Evolutionary conservation across 2,329 filamentous ascomycete species (phyloP), one percentile per base, ranked within the genome.

Genomic region (Neonectria neomacrospora): DNA sequence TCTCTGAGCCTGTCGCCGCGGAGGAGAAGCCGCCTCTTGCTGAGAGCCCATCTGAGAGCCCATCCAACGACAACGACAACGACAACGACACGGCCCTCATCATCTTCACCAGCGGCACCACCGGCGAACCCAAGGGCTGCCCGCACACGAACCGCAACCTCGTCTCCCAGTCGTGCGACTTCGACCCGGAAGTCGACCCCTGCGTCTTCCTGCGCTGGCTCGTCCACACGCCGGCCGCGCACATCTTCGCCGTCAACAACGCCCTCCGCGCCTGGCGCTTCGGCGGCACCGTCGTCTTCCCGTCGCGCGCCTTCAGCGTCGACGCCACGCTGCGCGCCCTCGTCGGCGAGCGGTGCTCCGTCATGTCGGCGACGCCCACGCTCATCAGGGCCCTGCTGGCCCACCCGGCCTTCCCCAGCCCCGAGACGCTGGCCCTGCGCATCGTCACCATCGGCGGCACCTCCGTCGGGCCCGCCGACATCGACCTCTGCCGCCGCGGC

Each of bases 31-130:
- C 23, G 23, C 6, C 23, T 26, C 23, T 26, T 26, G 23, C 23
- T 26, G 23, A 26, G 23, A 26, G 23, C 23, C 23, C 23, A 26
- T 26, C 23, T 26, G 23, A 26, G n/a, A 26, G 3, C 23, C 23
- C 23, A 26, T 3, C 23, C 23, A 26, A 26, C 23, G 6, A 26
- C 23, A 18, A n/a, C n/a, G 34, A 56, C 7, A n/a, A 12, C 14
- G 39, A 60, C 10, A 23, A 52, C 14, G 55, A 69, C 32, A 71
- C 76, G 52, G 75, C 70, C 7, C 73, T 83, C 44, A 78, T 84
- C 51, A 73, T 83, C 32, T 84, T 84, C 70, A 84, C 82, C 20
- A 83, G 81, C 65, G 82, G 82, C 20, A 85, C 82, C n/a, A 83
- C 81, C 0, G 81, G 80, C 6, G 70, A 77, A 0, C 81, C 82